phyloP scores from a whole-genome alignment of 257 asterid genomes.

The Fraxinus anomala region DNA sequence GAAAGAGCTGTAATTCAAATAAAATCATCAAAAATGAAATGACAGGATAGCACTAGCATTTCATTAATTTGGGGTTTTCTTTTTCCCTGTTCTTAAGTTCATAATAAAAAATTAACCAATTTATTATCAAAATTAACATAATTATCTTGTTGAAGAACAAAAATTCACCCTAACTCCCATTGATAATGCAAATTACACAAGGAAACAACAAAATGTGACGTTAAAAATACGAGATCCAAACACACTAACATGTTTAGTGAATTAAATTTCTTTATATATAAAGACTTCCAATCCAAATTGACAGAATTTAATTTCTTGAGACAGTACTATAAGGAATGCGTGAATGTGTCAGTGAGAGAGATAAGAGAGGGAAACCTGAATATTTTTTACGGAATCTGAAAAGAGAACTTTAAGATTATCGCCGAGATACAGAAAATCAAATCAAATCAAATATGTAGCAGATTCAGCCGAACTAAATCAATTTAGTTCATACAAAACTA shows the following conservation, averaged over 20 bases:
- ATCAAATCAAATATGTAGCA: too few species aligned
- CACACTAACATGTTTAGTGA: not conserved
- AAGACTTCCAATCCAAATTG: not conserved
- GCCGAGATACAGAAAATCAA: not conserved
- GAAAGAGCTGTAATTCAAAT: not conserved
- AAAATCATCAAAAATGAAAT: slow-evolving; percentile 21
- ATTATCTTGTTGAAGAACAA: too few species aligned
- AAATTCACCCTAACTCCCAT: too few species aligned
- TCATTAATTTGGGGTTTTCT: too few species aligned
- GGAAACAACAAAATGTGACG: not conserved
- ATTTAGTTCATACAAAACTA: too few species aligned
- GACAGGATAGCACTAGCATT: not conserved
- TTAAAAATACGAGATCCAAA: not conserved
- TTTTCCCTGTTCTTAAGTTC: too few species aligned
- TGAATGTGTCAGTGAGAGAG: not conserved
- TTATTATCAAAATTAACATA: too few species aligned
- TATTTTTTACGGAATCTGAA: too few species aligned
- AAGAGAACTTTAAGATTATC: not conserved
- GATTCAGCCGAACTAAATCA: too few species aligned
- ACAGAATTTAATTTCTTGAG: not conserved
- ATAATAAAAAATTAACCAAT: too few species aligned
- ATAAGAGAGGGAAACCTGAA: not conserved
- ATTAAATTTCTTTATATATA: not conserved
- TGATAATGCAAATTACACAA: not conserved
- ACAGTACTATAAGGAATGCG: not conserved